These are phyloP conservation scores for Leucaena leucocephala DNA, from an alignment of 306 rosid species.

Conservation along the genomic window DNA sequence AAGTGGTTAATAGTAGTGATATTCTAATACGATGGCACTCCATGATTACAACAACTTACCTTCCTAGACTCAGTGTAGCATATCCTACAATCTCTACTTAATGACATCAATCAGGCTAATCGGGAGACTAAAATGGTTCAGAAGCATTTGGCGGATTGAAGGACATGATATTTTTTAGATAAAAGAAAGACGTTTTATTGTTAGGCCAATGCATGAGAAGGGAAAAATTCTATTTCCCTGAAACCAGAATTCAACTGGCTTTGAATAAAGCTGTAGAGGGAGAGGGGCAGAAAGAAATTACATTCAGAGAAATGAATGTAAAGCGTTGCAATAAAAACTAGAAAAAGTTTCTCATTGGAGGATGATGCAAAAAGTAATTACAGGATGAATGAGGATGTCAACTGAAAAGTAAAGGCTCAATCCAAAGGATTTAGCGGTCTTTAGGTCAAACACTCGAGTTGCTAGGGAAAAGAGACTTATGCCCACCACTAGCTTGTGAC, in stretches of 20 bases:
- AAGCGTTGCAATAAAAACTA: not conserved
- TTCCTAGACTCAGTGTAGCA: not conserved
- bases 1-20: not conserved
- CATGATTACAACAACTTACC: not conserved
- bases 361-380: not conserved
- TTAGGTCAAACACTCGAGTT: not conserved
- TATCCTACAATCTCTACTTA: not conserved
- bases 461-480: not conserved
- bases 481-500: constrained; percentile 2
- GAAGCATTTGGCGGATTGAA: not conserved
- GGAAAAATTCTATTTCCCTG: not conserved
- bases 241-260: not conserved
- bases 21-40: not conserved
- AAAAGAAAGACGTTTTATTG: not conserved
- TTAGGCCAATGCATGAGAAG: not conserved
- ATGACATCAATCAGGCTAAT: not conserved
- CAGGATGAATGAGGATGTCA: constrained; percentile 2
- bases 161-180: not conserved
- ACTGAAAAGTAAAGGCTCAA: not conserved
- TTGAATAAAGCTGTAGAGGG: not conserved
- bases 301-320: not conserved
- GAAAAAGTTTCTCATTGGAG: not conserved
- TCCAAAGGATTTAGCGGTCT: not conserved
- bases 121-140: not conserved
- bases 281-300: constrained; percentile 3